These are phyloP conservation scores for Fusarium staphyleae DNA, from an alignment of 2,329 filamentous ascomycete species.

Conservation along the genomic window DNA sequence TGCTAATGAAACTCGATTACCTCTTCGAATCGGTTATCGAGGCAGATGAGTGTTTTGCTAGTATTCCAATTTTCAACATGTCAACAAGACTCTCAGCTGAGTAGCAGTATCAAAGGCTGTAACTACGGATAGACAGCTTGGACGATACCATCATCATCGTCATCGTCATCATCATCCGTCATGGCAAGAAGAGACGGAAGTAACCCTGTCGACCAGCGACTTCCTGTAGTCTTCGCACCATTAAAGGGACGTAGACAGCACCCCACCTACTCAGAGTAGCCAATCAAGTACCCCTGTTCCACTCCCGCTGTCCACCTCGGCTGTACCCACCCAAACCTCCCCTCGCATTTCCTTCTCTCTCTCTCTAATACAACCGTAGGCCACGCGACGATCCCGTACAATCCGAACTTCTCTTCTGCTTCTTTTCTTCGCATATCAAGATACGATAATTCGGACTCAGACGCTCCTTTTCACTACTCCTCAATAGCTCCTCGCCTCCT, in stretches of 20 bases:
- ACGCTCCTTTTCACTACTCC: too few species aligned
- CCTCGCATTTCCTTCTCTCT: conserved; percentile 23
- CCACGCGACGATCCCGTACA: conserved; percentile 32
- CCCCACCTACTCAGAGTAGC: not conserved
- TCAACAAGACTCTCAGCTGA: not conserved
- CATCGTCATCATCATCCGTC: not conserved
- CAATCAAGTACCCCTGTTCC: conserved; percentile 13
- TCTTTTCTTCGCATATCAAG: not conserved
- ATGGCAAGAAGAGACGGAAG: conserved; percentile 6
- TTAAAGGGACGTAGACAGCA: too few species aligned
- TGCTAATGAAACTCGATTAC: too few species aligned
- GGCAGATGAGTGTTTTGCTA: too few species aligned
- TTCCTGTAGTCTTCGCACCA: not conserved
- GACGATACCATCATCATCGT: not conserved
- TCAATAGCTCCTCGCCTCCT: not conserved
- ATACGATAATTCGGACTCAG: too few species aligned
- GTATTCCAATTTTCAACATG: too few species aligned
- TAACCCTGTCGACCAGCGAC: conserved; percentile 8
- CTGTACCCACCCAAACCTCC: conserved; percentile 23
- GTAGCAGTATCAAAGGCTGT: too few species aligned
- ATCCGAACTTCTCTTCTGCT: conserved; percentile 11
- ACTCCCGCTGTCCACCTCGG: conserved; percentile 17
- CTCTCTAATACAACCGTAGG: conserved; percentile 27
- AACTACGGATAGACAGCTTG: not conserved
- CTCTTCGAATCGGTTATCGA: too few species aligned